Percentiles rank a stretch among this genome's conserved stretches.
phyloP scores from a whole-genome alignment of 768 basidiomycete genomes.

The Boletus tylopilopsis region DNA sequence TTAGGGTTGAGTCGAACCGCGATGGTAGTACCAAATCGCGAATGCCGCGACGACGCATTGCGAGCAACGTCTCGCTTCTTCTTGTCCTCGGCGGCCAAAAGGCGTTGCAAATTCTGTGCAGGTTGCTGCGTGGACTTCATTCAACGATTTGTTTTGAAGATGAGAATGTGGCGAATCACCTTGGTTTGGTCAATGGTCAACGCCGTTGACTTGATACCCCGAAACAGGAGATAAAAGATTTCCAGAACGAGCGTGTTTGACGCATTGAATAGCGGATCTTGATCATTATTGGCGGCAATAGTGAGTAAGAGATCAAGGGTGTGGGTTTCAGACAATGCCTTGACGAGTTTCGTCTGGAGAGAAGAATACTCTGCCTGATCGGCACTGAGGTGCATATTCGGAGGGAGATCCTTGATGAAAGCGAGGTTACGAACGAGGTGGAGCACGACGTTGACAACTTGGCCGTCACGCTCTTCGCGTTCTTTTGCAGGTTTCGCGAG shows the following conservation, averaged over 20 bases:
- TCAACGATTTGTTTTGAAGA: constrained; percentile 5
- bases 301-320: constrained; percentile 79
- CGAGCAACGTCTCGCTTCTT: constrained; percentile 54
- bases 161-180: constrained; percentile 35
- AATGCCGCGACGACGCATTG: constrained; percentile 74
- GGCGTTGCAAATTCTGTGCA: constrained; percentile 60
- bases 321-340: constrained; percentile 64
- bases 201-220: constrained; percentile 66
- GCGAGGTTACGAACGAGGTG: constrained; percentile 92
- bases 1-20: constrained; percentile 67
- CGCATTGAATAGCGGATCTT: constrained; percentile 74
- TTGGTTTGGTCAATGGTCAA: constrained; percentile 60
- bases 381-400: constrained; percentile 65
- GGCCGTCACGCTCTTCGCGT: constrained; percentile 73
- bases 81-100: constrained; percentile 75
- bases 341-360: constrained; percentile 75
- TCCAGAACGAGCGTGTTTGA: constrained; percentile 93
- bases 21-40: constrained; percentile 95
- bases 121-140: constrained; percentile 50
- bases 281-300: constrained; percentile 72
- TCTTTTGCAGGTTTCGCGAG: constrained; percentile 68
- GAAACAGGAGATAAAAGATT: constrained; percentile 87
- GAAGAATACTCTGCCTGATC: constrained; percentile 77
- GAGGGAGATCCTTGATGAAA: constrained; percentile 84
- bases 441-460: constrained; percentile 83